phyloP scores from a whole-genome alignment of 768 basidiomycete genomes.

The Rhodotorula diobovata region DNA sequence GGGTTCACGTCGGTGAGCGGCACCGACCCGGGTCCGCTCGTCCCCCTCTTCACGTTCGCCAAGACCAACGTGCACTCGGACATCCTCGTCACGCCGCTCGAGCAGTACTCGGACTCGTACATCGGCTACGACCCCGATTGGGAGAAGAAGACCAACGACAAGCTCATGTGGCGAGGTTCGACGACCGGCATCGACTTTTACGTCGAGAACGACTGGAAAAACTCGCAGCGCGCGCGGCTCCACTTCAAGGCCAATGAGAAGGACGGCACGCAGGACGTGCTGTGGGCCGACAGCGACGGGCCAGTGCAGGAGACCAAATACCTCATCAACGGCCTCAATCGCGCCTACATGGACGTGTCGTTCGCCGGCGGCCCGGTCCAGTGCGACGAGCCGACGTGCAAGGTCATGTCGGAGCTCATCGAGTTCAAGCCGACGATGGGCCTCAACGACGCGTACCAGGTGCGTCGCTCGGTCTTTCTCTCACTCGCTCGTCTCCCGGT shows the following conservation, averaged over 20 bases:
- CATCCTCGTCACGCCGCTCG: conserved; percentile 91
- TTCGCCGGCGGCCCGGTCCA: conserved; percentile 70
- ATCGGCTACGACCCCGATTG: conserved; percentile 86
- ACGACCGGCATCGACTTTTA: conserved; percentile 72
- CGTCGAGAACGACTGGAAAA: conserved; percentile 52
- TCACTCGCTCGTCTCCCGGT: conserved; percentile 44
- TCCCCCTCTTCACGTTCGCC: conserved; percentile 78
- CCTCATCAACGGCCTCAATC: conserved; percentile 55
- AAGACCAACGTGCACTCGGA: conserved; percentile 80
- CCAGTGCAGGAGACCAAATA: conserved; percentile 46
- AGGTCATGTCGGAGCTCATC: conserved; percentile 41
- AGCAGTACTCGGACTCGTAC: conserved; percentile 77
- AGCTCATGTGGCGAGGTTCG: conserved; percentile 87
- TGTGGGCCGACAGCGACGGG: conserved; percentile 56
- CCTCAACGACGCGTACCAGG: conserved; percentile 36
- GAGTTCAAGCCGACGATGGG: conserved; percentile 43
- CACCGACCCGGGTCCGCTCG: conserved; percentile 40
- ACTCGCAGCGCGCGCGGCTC: conserved; percentile 52
- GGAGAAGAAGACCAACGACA: conserved; percentile 76
- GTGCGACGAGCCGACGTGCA: conserved; percentile 57
- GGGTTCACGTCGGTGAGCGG: conserved; percentile 45
- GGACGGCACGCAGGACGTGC: conserved; percentile 29
- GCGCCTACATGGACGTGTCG: conserved; percentile 77
- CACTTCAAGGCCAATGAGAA: conserved; percentile 47
- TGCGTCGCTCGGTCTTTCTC: conserved; percentile 48